Percentiles rank a stretch among this genome's conserved stretches.
phyloP scores from a whole-genome alignment of 805 yeast genomes.

The Candida adriatica region DNA sequence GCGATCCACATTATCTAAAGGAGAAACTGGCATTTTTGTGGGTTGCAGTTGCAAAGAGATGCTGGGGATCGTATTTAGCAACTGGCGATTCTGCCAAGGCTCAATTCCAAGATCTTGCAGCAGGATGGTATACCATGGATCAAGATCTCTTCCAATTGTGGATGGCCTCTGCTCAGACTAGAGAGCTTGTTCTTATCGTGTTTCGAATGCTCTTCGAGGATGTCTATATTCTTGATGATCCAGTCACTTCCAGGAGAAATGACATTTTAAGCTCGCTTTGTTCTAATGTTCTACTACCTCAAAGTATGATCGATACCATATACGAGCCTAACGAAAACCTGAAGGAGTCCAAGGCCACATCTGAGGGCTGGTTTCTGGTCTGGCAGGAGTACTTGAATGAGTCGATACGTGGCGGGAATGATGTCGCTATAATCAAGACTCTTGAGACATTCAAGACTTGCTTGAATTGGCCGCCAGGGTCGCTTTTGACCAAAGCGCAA shows the following conservation, averaged over 20 bases:
- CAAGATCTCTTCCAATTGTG: slow-evolving; percentile 65
- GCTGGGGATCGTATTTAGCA: slow-evolving; percentile 76
- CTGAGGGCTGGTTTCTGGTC: slow-evolving; percentile 79
- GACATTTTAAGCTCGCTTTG: slow-evolving; percentile 75
- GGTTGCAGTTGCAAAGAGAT: slow-evolving; percentile 85
- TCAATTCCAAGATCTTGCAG: slow-evolving; percentile 42
- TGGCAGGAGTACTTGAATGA: slow-evolving; percentile 60
- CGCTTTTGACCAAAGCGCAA: slow-evolving; percentile 59
- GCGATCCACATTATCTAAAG: slow-evolving; percentile 83
- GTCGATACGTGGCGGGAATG: slow-evolving; percentile 32
- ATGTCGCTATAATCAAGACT: slow-evolving; percentile 52
- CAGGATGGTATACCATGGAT: slow-evolving; percentile 90
- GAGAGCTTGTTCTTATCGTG: slow-evolving; percentile 74
- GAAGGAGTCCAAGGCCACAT: slow-evolving; percentile 55
- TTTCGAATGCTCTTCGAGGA: slow-evolving; percentile 89
- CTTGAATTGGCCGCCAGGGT: slow-evolving; percentile 84
- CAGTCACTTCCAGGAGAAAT: slow-evolving; percentile 76
- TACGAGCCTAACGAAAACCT: slow-evolving; percentile 65
- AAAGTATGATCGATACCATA: slow-evolving; percentile 48
- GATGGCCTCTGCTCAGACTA: slow-evolving; percentile 52
- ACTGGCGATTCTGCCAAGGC: slow-evolving; percentile 24
- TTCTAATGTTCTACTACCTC: slow-evolving; percentile 76
- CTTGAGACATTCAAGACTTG: slow-evolving; percentile 84
- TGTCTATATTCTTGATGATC: slow-evolving; percentile 84
- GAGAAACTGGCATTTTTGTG: slow-evolving; percentile 87